Evolutionary conservation across 768 basidiomycete species (phyloP).

Genomic region (Phaffia tasmanica): DNA sequence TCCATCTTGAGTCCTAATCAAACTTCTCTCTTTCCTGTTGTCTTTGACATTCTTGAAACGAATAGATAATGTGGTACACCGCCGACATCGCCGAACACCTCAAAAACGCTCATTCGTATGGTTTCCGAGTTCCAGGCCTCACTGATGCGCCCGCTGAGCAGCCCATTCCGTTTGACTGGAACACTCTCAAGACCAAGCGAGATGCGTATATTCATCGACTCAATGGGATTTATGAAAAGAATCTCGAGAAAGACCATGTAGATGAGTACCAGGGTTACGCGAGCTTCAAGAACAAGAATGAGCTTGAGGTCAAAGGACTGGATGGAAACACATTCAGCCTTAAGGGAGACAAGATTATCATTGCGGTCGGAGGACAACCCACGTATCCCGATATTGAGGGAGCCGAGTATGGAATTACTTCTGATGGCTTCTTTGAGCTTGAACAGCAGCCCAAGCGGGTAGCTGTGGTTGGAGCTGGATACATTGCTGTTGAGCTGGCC

Average conservation of each 20-base stretch:
- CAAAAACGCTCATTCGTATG: conserved; percentile 55
- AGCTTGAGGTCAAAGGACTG: conserved; percentile 55
- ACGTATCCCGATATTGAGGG: conserved; percentile 83
- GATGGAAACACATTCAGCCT: conserved; percentile 63
- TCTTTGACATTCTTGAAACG: not conserved
- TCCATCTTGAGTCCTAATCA: conserved; percentile 10
- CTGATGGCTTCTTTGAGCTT: conserved; percentile 93
- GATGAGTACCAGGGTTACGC: conserved; percentile 75
- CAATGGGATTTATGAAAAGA: conserved; percentile 83
- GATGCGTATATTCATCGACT: conserved; percentile 86
- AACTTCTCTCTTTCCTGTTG: not conserved
- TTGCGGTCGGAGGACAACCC: conserved; percentile 81
- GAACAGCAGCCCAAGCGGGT: conserved; percentile 83
- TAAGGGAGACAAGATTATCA: conserved; percentile 61
- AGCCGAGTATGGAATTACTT: conserved; percentile 70
- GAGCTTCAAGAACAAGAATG: conserved; percentile 55
- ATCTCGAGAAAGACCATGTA: conserved; percentile 75
- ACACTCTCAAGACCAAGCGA: conserved; percentile 77
- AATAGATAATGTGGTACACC: conserved; percentile 83
- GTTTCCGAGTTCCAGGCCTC: conserved; percentile 39
- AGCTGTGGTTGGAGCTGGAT: conserved; percentile 90
- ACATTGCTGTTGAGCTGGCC: conserved; percentile 94
- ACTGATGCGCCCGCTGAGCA: conserved; percentile 43
- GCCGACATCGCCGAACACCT: conserved; percentile 63
- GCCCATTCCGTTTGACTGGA: conserved; percentile 64